Percentiles rank a stretch among this genome's conserved stretches.
Evolutionary conservation across 176 grass and related monocot species (phyloP).

Genomic region (Tillandsia fasciculata): DNA sequence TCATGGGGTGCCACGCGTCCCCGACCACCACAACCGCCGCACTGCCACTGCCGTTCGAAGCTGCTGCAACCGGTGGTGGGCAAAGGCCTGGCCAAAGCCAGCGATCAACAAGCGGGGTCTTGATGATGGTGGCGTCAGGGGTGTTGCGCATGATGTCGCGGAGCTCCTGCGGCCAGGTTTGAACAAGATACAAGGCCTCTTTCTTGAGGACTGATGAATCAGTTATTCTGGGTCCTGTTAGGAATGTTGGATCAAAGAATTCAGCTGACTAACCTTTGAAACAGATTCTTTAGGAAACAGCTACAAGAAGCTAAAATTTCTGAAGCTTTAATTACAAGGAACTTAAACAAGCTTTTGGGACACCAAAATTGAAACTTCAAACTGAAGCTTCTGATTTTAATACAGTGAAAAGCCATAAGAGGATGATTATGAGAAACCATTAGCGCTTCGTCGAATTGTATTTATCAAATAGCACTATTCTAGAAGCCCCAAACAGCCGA

Average conservation of each 20-base stretch:
- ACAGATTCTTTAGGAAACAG: too few relatives aligned
- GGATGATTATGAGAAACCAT: too few relatives aligned
- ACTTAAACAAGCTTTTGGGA: too few relatives aligned
- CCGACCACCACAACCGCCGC: conserved; percentile 57
- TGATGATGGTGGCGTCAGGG: conserved; percentile 41
- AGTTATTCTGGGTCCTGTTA: conserved; percentile 40
- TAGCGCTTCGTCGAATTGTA: too few relatives aligned
- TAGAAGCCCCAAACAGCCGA: too few relatives aligned
- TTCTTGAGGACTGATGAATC: conserved; percentile 48
- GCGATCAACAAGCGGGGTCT: conserved; percentile 77
- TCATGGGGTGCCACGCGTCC: conserved; percentile 99
- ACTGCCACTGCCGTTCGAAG: conserved; percentile 6
- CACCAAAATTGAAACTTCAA: too few relatives aligned
- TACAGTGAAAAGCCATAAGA: too few relatives aligned
- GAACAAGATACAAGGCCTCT: conserved; percentile 62
- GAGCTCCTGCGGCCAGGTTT: conserved; percentile 56
- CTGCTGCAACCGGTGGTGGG: conserved; percentile 18
- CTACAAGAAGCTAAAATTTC: too few relatives aligned
- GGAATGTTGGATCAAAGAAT: neutral
- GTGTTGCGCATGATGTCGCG: conserved; percentile 53
- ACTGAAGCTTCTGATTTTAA: too few relatives aligned
- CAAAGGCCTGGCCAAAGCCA: conserved; percentile 76
- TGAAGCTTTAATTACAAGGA: too few relatives aligned
- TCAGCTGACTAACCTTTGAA: too few relatives aligned
- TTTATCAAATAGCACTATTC: too few relatives aligned